phyloP scores from a whole-genome alignment of 2,329 filamentous ascomycete genomes.

The Diaporthe eres region DNA sequence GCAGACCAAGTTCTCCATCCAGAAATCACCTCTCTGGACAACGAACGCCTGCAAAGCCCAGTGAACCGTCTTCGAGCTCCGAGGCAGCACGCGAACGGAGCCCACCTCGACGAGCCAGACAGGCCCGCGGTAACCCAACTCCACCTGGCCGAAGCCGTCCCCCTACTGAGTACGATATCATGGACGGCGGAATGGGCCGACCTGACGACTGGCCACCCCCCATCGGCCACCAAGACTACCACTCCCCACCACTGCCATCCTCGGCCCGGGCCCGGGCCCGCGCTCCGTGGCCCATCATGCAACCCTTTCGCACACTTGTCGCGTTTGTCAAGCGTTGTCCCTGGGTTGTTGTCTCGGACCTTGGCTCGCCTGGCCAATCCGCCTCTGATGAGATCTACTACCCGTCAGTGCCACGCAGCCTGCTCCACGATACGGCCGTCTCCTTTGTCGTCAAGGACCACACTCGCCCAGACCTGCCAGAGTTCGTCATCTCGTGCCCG shows the following conservation, averaged over 20 bases:
- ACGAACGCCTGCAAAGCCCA: neutral
- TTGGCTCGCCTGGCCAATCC: neutral
- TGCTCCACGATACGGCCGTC: conserved; percentile 36
- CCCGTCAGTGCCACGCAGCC: conserved; percentile 34
- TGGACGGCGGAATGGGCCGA: neutral
- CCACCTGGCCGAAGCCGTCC: neutral
- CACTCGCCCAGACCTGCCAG: conserved; percentile 36
- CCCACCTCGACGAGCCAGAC: neutral
- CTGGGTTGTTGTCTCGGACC: conserved; percentile 31
- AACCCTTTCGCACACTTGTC: conserved; percentile 33
- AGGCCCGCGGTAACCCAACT: neutral
- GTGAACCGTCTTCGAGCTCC: neutral
- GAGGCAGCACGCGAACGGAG: neutral
- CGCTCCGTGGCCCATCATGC: neutral
- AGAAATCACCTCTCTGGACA: neutral
- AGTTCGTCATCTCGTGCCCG: conserved; percentile 39
- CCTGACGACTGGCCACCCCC: neutral
- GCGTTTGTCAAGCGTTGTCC: conserved; percentile 36
- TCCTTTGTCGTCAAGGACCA: conserved; percentile 40
- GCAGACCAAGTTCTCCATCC: neutral
- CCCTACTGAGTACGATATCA: neutral
- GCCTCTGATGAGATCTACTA: conserved; percentile 22
- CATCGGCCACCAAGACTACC: neutral
- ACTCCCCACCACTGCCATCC: neutral
- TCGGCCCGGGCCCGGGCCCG: neutral